Conservation (phyloP, 2,329 filamentous ascomycete species). For the Metarhizium anisopliae region DNA sequence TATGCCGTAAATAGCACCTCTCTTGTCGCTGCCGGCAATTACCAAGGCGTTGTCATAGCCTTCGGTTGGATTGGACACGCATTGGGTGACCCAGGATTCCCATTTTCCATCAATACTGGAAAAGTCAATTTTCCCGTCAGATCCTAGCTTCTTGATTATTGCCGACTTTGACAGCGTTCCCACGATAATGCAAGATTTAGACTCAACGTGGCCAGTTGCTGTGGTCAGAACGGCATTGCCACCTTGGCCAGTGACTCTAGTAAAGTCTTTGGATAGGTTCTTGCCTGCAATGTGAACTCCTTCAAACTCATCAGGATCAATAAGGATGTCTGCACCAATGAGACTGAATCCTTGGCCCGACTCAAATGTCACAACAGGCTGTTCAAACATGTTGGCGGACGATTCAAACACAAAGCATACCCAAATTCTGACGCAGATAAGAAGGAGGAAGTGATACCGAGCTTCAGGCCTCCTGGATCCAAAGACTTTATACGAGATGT, state of each 20-base stretch:
- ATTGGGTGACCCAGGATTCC: conserved; percentile 43
- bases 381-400: conserved; percentile 15
- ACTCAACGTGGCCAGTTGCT: background rate
- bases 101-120: conserved; percentile 33
- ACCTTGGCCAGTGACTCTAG: conserved; percentile 13
- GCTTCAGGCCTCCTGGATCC: background rate
- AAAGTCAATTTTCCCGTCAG: conserved; percentile 12
- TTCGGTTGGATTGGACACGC: conserved; percentile 38
- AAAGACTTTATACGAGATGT: background rate
- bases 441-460: background rate
- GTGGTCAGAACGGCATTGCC: conserved; percentile 7
- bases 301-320: conserved; percentile 19
- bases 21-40: conserved; percentile 48
- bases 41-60: conserved; percentile 36
- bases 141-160: conserved; percentile 9
- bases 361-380: conserved; percentile 17
- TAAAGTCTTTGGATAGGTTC: conserved; percentile 21
- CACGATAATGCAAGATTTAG: conserved; percentile 14
- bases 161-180: conserved; percentile 14
- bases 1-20: conserved; percentile 51
- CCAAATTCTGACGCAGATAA: background rate
- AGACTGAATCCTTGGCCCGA: conserved; percentile 16
- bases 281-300: conserved; percentile 24
- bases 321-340: conserved; percentile 19
- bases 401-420: background rate